Conservation (phyloP, 2,329 filamentous ascomycete genomes). For the Ceratocystis cacaofunesta region DNA sequence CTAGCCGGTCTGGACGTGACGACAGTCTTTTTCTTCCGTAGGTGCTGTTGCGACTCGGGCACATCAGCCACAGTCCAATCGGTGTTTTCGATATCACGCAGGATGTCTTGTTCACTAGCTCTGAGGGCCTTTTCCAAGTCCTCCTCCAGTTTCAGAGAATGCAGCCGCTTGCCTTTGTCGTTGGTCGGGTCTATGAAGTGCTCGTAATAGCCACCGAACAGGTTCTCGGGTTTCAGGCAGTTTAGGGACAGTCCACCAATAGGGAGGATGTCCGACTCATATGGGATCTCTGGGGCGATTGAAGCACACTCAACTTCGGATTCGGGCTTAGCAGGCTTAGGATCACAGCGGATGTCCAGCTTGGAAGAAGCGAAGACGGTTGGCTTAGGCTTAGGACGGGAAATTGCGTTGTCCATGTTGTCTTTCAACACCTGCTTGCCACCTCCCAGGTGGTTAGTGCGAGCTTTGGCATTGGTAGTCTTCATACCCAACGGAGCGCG, state of each 20-base stretch:
- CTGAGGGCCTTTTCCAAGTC: conserved; percentile 36
- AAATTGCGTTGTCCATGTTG: conserved; percentile 36
- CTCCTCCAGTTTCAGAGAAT: conserved; percentile 45
- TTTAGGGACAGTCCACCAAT: conserved; percentile 41
- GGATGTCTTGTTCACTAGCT: conserved; percentile 51
- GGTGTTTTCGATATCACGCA: conserved; percentile 48
- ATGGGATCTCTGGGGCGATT: conserved; percentile 47
- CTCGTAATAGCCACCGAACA: conserved; percentile 46
- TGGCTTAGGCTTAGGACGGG: conserved; percentile 40
- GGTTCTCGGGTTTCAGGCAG: conserved; percentile 41
- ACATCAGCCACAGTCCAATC: conserved; percentile 46
- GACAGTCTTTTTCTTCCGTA: conserved; percentile 9
- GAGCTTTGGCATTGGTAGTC: conserved; percentile 85
- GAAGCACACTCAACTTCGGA: conserved; percentile 85
- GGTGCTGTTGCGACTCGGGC: conserved; percentile 27
- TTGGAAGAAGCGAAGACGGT: conserved; percentile 35
- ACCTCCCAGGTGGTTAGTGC: conserved; percentile 43
- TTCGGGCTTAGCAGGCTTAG: conserved; percentile 31
- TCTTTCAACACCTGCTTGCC: conserved; percentile 43
- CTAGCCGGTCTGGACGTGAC: conserved; percentile 16
- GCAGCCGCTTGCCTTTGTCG: conserved; percentile 48
- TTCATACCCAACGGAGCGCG: conserved; percentile 83
- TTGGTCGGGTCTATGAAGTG: conserved; percentile 49
- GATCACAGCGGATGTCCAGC: conserved; percentile 24
- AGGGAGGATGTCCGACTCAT: conserved; percentile 55